Percentiles rank a stretch among this genome's conserved stretches.
These are phyloP conservation scores for Fusarium cicatricum DNA, from an alignment of 2,329 filamentous ascomycete species.

Conservation along the genomic window DNA sequence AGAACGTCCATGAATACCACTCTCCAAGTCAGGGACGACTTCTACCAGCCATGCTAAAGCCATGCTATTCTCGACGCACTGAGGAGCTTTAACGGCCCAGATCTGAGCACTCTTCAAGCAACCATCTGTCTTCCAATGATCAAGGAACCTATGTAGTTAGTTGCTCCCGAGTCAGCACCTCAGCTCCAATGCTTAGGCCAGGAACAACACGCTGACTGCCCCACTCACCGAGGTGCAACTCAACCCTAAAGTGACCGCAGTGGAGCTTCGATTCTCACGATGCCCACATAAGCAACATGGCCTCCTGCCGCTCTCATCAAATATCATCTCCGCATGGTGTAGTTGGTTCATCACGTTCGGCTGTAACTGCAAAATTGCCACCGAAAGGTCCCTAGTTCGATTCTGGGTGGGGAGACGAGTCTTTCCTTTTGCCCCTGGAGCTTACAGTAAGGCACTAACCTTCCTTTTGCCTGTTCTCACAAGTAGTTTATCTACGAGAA, in stretches of 20 bases:
- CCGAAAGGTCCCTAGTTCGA: slow-evolving; percentile 20
- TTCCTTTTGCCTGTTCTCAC: too few species aligned
- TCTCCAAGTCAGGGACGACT: too few species aligned
- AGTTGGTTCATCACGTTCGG: slow-evolving; percentile 17
- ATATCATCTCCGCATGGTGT: slow-evolving; percentile 15
- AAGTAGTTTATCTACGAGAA: too few species aligned
- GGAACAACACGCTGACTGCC: background rate
- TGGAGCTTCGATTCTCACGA: background rate
- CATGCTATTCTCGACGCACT: too few species aligned
- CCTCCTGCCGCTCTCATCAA: background rate
- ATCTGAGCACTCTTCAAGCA: too few species aligned
- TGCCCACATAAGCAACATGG: slow-evolving; percentile 1
- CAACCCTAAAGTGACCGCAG: background rate
- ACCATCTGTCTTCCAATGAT: too few species aligned
- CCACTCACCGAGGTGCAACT: background rate
- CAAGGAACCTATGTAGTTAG: too few species aligned
- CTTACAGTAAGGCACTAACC: background rate
- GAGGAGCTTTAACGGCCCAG: too few species aligned
- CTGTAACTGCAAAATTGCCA: slow-evolving; percentile 14
- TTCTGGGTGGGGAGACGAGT: slow-evolving; percentile 10
- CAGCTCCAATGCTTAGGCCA: too few species aligned
- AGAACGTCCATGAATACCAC: background rate
- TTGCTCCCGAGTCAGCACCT: too few species aligned
- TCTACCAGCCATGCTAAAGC: too few species aligned
- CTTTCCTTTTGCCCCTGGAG: background rate